Evolutionary conservation across 2,329 filamentous ascomycete genomes (phyloP).

Genomic region (Xylariaceae sp.): DNA sequence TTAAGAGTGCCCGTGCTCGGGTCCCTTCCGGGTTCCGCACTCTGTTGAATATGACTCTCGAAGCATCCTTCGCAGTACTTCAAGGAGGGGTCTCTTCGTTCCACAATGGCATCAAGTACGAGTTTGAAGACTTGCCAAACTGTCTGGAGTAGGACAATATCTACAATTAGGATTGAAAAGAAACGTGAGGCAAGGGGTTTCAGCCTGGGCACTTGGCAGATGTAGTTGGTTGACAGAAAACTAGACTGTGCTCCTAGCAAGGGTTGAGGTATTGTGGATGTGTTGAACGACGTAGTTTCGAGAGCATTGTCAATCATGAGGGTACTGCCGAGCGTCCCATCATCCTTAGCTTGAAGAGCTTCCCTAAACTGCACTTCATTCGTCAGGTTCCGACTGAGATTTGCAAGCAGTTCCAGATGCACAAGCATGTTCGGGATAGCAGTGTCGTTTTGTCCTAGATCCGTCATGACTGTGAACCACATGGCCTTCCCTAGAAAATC

Average conservation of each 20-base stretch:
- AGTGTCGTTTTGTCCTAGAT: conserved; percentile 23
- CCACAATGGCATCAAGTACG: conserved; percentile 13
- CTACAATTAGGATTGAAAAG: conserved; percentile 23
- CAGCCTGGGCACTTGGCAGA: conserved; percentile 26
- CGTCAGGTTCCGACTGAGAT: conserved; percentile 27
- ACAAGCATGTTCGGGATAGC: conserved; percentile 28
- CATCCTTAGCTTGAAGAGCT: neutral
- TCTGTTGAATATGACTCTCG: neutral
- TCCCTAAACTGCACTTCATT: conserved; percentile 18
- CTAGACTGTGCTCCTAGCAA: conserved; percentile 13
- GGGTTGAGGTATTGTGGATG: conserved; percentile 1
- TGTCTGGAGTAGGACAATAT: conserved; percentile 28
- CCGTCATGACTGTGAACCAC: conserved; percentile 28
- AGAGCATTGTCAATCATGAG: neutral
- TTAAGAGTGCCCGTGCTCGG: too few relatives aligned
- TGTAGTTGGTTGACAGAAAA: conserved; percentile 21
- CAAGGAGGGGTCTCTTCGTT: neutral
- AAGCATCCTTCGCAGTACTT: conserved; percentile 7
- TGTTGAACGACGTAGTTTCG: conserved; percentile 12
- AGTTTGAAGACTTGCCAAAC: conserved; percentile 28
- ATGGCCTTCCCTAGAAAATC: conserved; percentile 26
- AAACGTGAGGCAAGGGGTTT: conserved; percentile 24
- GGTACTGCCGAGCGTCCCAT: neutral
- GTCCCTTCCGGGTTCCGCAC: too few relatives aligned
- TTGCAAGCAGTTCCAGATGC: conserved; percentile 24